A percentile compares a stretch with the other conserved stretches of the same genome.
Conservation (phyloP, 768 basidiomycete species). For the Kwoniella europaea region DNA sequence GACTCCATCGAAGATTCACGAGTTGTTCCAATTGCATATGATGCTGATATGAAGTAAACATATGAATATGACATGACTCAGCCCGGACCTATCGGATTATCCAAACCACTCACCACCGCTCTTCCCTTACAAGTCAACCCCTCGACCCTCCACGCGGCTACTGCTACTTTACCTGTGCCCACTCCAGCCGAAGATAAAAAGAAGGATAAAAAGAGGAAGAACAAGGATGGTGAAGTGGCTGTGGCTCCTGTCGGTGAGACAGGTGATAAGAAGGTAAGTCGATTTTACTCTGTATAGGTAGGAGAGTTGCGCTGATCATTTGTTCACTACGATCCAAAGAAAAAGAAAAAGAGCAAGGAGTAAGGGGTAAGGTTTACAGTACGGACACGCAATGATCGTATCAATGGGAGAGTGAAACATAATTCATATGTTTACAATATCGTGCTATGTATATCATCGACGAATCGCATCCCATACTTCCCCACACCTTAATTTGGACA, state of each 20-base stretch:
- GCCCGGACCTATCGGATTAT: not conserved
- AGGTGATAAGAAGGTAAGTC: slow-evolving; percentile 26
- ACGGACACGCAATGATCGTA: too few species aligned
- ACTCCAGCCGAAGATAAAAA: slow-evolving; percentile 2
- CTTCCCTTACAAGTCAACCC: slow-evolving; percentile 7
- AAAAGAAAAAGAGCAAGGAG: slow-evolving; percentile 28
- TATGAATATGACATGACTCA: not conserved
- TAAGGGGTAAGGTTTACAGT: not conserved
- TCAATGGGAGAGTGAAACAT: too few species aligned
- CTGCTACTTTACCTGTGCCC: not conserved
- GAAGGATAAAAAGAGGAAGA: slow-evolving; percentile 33
- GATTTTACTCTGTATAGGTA: not conserved
- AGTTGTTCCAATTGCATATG: not conserved
- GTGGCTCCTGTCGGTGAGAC: not conserved
- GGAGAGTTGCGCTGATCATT: not conserved
- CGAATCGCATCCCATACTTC: too few species aligned
- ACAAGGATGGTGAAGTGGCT: slow-evolving; percentile 23
- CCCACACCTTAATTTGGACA: too few species aligned
- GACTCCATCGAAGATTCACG: too few species aligned
- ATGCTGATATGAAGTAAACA: not conserved
- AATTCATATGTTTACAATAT: too few species aligned
- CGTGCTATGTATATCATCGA: too few species aligned
- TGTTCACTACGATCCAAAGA: not conserved
- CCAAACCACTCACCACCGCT: not conserved
- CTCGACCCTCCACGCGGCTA: slow-evolving; percentile 19